These are phyloP conservation scores for Termitomyces titanicus DNA, from an alignment of 768 basidiomycete genomes.

Conservation along the genomic window DNA sequence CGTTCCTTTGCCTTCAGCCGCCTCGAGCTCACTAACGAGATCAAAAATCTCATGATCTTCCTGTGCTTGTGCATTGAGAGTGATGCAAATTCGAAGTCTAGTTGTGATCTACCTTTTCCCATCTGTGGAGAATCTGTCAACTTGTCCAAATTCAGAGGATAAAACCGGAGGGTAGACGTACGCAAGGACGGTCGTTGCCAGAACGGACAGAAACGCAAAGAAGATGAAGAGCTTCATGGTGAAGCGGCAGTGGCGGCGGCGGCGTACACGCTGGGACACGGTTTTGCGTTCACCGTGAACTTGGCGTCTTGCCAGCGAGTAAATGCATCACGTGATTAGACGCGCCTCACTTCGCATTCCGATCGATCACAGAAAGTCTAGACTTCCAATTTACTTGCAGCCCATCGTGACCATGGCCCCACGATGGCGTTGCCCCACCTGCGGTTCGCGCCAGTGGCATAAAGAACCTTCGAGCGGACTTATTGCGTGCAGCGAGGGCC, in stretches of 20 bases:
- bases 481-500: slow-evolving; percentile 87
- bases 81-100: not conserved
- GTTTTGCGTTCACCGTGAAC: too few relatives aligned
- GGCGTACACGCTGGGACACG: not conserved
- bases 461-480: slow-evolving; percentile 80
- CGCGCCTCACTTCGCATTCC: not conserved
- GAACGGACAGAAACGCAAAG: slow-evolving; percentile 45
- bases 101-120: slow-evolving; percentile 59
- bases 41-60: slow-evolving; percentile 98
- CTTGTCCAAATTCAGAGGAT: not conserved
- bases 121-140: slow-evolving; percentile 35
- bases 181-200: slow-evolving; percentile 55
- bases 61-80: slow-evolving; percentile 30
- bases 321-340: slow-evolving; percentile 1
- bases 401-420: slow-evolving; percentile 59
- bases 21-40: slow-evolving; percentile 77
- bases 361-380: slow-evolving; percentile 5
- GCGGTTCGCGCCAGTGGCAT: slow-evolving; percentile 84
- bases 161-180: slow-evolving; percentile 32
- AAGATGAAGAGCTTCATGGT: slow-evolving; percentile 51
- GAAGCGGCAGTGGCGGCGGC: slow-evolving; percentile 9
- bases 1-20: slow-evolving; percentile 88
- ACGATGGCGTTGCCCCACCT: slow-evolving; percentile 66
- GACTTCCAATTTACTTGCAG: too few relatives aligned
- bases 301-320: slow-evolving; percentile 6